These are phyloP conservation scores for Cladophialophora immunda DNA, from an alignment of 2,329 filamentous ascomycete genomes.

Conservation along the genomic window DNA sequence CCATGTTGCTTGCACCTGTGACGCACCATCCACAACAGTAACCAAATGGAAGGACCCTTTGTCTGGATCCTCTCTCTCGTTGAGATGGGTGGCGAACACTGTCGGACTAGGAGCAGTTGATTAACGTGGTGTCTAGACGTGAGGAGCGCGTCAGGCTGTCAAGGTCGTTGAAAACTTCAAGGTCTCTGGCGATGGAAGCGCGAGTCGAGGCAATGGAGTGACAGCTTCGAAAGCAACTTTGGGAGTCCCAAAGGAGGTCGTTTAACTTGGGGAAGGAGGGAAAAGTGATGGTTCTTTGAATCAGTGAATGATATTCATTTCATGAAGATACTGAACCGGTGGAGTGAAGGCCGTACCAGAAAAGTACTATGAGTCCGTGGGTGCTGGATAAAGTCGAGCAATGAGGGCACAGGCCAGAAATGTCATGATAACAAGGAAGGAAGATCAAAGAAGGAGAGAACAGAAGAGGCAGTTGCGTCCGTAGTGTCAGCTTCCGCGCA, in stretches of 20 bases:
- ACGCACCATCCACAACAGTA: not conserved
- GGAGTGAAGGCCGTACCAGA: constrained; percentile 11
- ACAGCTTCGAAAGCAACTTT: constrained; percentile 8
- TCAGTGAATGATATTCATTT: constrained; percentile 32
- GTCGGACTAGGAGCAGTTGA: not conserved
- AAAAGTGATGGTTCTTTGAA: constrained; percentile 5
- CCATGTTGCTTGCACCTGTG: constrained; percentile 12
- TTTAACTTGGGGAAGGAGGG: not conserved
- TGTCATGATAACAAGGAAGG: not conserved
- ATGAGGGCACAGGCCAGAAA: not conserved
- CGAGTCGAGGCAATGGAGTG: not conserved
- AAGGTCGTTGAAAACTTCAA: not conserved
- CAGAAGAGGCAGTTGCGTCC: constrained; percentile 6
- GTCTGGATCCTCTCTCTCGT: not conserved
- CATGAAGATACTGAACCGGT: constrained; percentile 18
- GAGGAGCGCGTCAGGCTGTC: not conserved
- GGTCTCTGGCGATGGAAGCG: not conserved
- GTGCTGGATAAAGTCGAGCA: constrained; percentile 3
- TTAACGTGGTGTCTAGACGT: not conserved
- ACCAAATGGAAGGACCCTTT: not conserved
- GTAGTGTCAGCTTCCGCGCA: not conserved
- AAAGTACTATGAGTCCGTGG: constrained; percentile 9
- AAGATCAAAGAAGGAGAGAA: not conserved
- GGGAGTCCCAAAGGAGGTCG: not conserved
- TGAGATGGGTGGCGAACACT: not conserved